A percentile compares a stretch with the other conserved stretches of the same genome.
Evolutionary conservation across 768 basidiomycete genomes (phyloP).

Genomic region (Tylopilus plumbeoviolaceoides): DNA sequence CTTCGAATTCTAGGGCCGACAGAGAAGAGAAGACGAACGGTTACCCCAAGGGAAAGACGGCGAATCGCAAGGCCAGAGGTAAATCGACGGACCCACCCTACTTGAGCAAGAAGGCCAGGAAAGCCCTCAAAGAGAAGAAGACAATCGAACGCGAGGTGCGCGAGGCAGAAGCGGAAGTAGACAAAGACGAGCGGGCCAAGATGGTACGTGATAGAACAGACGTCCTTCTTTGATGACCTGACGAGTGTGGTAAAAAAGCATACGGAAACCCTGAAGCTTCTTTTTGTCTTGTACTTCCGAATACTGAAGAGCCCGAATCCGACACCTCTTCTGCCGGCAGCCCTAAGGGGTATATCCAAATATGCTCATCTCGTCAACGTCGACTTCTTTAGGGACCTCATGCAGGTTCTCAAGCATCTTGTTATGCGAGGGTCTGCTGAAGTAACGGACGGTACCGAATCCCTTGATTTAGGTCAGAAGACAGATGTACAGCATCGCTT

Average conservation of each 20-base stretch:
- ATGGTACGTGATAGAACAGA: constrained; percentile 52
- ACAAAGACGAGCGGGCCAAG: constrained; percentile 81
- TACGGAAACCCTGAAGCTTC: constrained; percentile 95
- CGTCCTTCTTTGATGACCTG: constrained; percentile 8
- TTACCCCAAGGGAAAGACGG: constrained; percentile 34
- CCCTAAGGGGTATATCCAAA: constrained; percentile 86
- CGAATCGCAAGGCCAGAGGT: constrained; percentile 44
- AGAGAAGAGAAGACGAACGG: constrained; percentile 40
- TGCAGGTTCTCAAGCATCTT: constrained; percentile 79
- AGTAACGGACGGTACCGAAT: constrained; percentile 24
- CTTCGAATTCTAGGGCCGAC: constrained; percentile 67
- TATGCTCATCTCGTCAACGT: constrained; percentile 97
- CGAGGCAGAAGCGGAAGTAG: constrained; percentile 91
- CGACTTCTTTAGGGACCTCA: constrained; percentile 96
- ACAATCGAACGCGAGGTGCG: constrained; percentile 89
- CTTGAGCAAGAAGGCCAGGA: constrained; percentile 89
- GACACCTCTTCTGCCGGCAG: constrained; percentile 77
- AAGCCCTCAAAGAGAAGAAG: constrained; percentile 80
- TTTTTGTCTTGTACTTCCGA: constrained; percentile 96
- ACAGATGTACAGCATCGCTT: constrained; percentile 56
- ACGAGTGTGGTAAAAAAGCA: constrained; percentile 52
- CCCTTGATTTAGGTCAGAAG: constrained; percentile 31
- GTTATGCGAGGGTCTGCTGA: constrained; percentile 50
- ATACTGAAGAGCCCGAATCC: constrained; percentile 84
- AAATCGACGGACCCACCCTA: constrained; percentile 64